phyloP scores from a whole-genome alignment of 2,329 filamentous ascomycete genomes.

The Alternaria brassicae region DNA sequence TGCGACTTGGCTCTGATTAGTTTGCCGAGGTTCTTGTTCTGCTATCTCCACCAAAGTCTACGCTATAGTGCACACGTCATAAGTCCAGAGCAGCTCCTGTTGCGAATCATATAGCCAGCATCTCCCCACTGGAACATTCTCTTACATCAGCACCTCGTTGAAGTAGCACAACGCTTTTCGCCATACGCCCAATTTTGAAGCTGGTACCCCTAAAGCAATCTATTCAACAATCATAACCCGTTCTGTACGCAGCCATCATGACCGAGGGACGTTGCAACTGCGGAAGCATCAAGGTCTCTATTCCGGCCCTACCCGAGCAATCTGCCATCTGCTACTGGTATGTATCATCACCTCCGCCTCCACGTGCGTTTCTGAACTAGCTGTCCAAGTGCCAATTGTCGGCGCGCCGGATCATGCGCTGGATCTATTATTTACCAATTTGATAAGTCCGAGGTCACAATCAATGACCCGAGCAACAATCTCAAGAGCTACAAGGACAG shows the following conservation, averaged over 20 bases:
- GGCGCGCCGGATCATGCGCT: constrained; percentile 31
- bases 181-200: background rate
- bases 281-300: constrained; percentile 34
- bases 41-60: background rate
- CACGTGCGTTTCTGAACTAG: background rate
- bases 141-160: background rate
- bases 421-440: constrained; percentile 36
- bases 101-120: background rate
- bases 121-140: background rate
- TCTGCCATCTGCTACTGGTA: constrained; percentile 44
- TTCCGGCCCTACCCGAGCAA: constrained; percentile 30
- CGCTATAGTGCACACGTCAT: background rate
- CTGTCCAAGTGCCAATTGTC: constrained; percentile 36
- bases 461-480: constrained; percentile 28
- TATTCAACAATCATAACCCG: background rate
- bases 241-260: constrained; percentile 17
- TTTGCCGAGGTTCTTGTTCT: background rate
- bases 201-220: background rate
- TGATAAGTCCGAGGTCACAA: constrained; percentile 25
- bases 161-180: background rate
- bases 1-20: background rate
- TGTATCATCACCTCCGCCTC: background rate
- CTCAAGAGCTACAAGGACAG: constrained; percentile 39
- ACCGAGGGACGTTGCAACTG: constrained; percentile 44
- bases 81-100: background rate